These are phyloP conservation scores for Metschnikowia lunata DNA, from an alignment of 805 yeast genomes.

Conservation along the genomic window DNA sequence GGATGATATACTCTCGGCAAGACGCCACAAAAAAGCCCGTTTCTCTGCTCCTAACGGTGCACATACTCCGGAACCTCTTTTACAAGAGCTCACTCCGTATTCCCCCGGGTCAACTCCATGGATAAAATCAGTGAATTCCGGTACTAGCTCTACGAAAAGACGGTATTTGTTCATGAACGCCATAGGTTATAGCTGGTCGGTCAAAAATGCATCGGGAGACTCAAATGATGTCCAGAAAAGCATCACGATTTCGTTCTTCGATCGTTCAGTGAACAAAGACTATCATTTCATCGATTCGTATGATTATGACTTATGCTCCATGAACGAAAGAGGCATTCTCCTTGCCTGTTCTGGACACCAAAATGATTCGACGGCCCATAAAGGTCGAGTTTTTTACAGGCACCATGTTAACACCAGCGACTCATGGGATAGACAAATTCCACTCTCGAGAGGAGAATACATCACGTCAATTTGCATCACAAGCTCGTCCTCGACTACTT, in stretches of 20 bases:
- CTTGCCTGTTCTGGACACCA: constrained; percentile 43
- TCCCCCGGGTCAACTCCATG: constrained; percentile 91
- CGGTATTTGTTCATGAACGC: constrained; percentile 78
- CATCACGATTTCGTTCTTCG: constrained; percentile 85
- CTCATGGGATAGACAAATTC: constrained; percentile 67
- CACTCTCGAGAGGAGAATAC: constrained; percentile 50
- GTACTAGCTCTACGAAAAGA: constrained; percentile 29
- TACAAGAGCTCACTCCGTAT: constrained; percentile 42
- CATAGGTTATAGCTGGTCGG: constrained; percentile 79
- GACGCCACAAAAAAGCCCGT: constrained; percentile 9
- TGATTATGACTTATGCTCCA: constrained; percentile 69
- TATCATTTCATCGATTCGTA: constrained; percentile 79
- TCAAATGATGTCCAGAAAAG: constrained; percentile 43
- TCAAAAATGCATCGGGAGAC: constrained; percentile 31
- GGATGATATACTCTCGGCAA: constrained; percentile 11
- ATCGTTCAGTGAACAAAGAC: constrained; percentile 67
- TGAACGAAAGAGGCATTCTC: constrained; percentile 62
- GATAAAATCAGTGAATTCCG: constrained; percentile 35
- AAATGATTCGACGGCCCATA: constrained; percentile 4
- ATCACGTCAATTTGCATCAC: constrained; percentile 68
- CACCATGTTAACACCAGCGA: constrained; percentile 61
- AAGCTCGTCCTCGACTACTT: constrained; percentile 14
- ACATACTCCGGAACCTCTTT: background rate
- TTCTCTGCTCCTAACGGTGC: constrained; percentile 1
- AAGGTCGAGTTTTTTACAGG: constrained; percentile 55